phyloP scores from a whole-genome alignment of 2,329 filamentous ascomycete genomes.

The Monosporascus sp. region DNA sequence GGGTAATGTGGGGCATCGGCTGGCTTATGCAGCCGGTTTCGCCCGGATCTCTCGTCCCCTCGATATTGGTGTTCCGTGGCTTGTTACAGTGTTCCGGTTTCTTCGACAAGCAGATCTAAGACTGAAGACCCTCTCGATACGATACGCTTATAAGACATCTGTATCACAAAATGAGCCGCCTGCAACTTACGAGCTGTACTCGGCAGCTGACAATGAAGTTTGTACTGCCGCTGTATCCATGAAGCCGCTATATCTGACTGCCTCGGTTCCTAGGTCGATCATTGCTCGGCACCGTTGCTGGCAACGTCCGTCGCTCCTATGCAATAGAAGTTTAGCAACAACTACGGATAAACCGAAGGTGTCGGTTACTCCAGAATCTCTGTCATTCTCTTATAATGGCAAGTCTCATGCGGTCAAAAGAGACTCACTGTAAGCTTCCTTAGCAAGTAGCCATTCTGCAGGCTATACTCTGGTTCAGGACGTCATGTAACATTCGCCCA shows the following conservation, averaged over 20 bases:
- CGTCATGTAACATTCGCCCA: constrained; percentile 15
- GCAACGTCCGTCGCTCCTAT: constrained; percentile 1
- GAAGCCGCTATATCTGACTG: not conserved
- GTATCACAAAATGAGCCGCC: not conserved
- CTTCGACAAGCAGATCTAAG: too few relatives aligned
- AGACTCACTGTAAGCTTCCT: constrained; percentile 13
- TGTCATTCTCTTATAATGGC: constrained; percentile 9
- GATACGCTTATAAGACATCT: not conserved
- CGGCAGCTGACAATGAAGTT: not conserved
- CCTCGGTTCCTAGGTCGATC: constrained; percentile 5
- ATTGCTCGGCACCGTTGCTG: constrained; percentile 1
- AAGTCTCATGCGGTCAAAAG: constrained; percentile 8
- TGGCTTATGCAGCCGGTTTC: too few relatives aligned
- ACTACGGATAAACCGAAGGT: constrained; percentile 8
- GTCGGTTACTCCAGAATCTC: constrained; percentile 7
- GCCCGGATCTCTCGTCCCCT: too few relatives aligned
- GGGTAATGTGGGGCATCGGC: too few relatives aligned
- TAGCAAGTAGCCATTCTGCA: not conserved
- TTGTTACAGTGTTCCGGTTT: too few relatives aligned
- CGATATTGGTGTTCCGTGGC: too few relatives aligned
- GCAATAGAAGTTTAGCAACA: constrained; percentile 8
- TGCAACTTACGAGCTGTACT: not conserved
- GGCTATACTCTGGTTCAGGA: not conserved
- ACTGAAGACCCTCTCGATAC: too few relatives aligned
- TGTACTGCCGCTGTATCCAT: not conserved